Conservation (phyloP, 169 alveolate genomes). For the Neospora caninum region DNA sequence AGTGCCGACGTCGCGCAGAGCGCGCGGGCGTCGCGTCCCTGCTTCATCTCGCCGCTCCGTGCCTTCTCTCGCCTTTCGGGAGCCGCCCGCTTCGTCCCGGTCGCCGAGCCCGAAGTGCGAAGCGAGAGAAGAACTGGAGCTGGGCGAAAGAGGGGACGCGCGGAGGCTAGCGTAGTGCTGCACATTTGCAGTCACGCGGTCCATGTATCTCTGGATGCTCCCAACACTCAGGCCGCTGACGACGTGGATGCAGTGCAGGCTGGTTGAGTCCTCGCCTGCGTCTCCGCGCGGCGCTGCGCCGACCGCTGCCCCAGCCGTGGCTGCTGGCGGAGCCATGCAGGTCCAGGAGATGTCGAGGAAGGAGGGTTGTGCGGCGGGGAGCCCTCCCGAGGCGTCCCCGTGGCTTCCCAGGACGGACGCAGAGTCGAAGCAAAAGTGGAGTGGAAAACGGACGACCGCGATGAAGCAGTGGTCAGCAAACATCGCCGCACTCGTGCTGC, state of each 20-base stretch:
- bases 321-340: neutral
- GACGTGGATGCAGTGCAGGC: constrained; percentile 9
- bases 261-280: neutral
- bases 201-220: neutral
- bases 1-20: neutral
- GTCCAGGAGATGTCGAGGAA: constrained; percentile 5
- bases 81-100: neutral
- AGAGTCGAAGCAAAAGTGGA: neutral
- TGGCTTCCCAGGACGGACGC: neutral
- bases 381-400: neutral
- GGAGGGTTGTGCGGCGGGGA: neutral
- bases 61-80: neutral
- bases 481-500: constrained; percentile 22
- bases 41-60: neutral
- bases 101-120: neutral
- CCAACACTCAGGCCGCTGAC: neutral
- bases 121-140: no score
- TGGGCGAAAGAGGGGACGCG: no score
- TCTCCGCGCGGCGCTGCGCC: neutral
- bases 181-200: neutral
- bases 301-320: neutral
- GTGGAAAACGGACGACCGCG: neutral
- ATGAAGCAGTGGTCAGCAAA: neutral
- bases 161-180: neutral
- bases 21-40: neutral